phyloP scores from a whole-genome alignment of 495 filamentous ascomycete species.

The Lentithecium fluviatile region DNA sequence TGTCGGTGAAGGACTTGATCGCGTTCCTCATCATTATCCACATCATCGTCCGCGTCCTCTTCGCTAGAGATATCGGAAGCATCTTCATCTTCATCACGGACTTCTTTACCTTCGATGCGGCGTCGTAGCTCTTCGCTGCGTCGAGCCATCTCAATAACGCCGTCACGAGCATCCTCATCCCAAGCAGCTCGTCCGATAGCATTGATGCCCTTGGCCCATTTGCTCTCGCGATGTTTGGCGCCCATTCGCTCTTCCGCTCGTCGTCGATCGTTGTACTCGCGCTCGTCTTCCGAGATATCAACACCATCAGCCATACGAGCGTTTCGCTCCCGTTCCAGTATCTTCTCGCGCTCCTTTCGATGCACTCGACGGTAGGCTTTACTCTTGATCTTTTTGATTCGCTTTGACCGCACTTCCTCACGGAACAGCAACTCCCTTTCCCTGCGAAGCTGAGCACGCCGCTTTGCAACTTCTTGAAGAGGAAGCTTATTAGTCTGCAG shows the following conservation, averaged over 20 bases:
- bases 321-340: slow-evolving; percentile 68
- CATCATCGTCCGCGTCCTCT: slow-evolving; percentile 58
- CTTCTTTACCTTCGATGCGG: slow-evolving; percentile 75
- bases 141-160: slow-evolving; percentile 76
- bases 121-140: slow-evolving; percentile 81
- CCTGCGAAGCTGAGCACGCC: slow-evolving; percentile 72
- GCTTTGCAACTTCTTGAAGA: slow-evolving; percentile 68
- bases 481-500: slow-evolving; percentile 63
- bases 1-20: slow-evolving; percentile 55
- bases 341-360: slow-evolving; percentile 74
- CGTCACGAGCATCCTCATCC: slow-evolving; percentile 51
- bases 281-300: slow-evolving; percentile 69
- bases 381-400: slow-evolving; percentile 97
- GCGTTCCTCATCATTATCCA: slow-evolving; percentile 52
- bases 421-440: slow-evolving; percentile 83
- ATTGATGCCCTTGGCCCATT: slow-evolving; percentile 89
- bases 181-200: slow-evolving; percentile 51
- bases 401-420: slow-evolving; percentile 84
- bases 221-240: slow-evolving; percentile 82
- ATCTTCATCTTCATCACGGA: slow-evolving; percentile 51
- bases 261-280: slow-evolving; percentile 72
- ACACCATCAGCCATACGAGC: slow-evolving; percentile 68
- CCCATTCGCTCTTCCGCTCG: slow-evolving; percentile 89
- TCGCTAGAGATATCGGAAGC: slow-evolving; percentile 50
- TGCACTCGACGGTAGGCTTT: slow-evolving; percentile 91